Evolutionary conservation across 1,139 yeast genomes (phyloP).

Genomic region (Protomyces macrosporus): DNA sequence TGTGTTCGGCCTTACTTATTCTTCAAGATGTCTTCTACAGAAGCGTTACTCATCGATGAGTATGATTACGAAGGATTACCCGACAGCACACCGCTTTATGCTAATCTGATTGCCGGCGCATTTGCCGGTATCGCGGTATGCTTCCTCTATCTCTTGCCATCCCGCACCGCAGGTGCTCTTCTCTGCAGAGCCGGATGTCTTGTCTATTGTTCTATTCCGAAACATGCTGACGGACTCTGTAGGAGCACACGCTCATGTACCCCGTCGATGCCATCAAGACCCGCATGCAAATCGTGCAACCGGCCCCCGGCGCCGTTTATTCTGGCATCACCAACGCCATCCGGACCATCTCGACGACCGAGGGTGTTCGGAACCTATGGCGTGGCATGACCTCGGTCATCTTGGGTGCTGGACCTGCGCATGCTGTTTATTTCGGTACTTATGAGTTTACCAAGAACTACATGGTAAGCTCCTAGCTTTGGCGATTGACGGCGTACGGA

Average conservation of each 20-base stretch:
- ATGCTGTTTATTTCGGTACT: constrained; percentile 94
- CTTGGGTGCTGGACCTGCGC: constrained; percentile 99
- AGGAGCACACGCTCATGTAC: constrained; percentile 91
- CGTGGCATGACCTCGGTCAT: constrained; percentile 90
- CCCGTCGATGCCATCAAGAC: constrained; percentile 91
- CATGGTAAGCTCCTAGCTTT: constrained; percentile 1
- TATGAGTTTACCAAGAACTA: constrained; percentile 77
- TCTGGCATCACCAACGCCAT: constrained; percentile 56
- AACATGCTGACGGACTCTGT: not conserved
- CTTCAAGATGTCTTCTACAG: constrained; percentile 11
- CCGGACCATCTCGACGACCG: constrained; percentile 72
- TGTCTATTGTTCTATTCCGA: not conserved
- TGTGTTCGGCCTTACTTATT: too few species aligned
- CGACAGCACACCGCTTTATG: constrained; percentile 71
- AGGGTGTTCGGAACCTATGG: constrained; percentile 88
- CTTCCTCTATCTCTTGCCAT: not conserved
- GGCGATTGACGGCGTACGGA: not conserved
- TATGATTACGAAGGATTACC: constrained; percentile 87
- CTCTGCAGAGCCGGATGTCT: too few species aligned
- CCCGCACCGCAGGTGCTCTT: too few species aligned
- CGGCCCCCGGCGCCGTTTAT: constrained; percentile 40
- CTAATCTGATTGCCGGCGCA: constrained; percentile 88
- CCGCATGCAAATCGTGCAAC: constrained; percentile 74
- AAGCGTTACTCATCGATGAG: constrained; percentile 29
- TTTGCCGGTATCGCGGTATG: constrained; percentile 84